Percentiles rank a stretch among this genome's conserved stretches.
Conservation (phyloP, 805 yeast species). For the Henningerozyma blattae region DNA sequence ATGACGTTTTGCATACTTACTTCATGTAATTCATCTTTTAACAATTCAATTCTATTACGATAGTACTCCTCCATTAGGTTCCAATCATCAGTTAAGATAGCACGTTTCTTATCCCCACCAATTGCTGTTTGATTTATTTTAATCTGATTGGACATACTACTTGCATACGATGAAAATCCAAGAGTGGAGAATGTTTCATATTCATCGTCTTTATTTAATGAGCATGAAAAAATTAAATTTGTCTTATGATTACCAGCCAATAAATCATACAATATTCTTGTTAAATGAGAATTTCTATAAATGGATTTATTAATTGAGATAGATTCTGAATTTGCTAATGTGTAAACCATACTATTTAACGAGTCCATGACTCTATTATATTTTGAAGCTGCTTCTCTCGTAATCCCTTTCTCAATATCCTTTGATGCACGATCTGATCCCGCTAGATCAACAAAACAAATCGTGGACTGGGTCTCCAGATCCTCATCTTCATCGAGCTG, state of each 20-base stretch:
- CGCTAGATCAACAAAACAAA: slow-evolving; percentile 74
- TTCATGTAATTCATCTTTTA: background rate
- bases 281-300: slow-evolving; percentile 56
- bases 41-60: background rate
- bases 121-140: background rate
- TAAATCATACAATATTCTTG: slow-evolving; percentile 67
- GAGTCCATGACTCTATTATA: slow-evolving; percentile 70
- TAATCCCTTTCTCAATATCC: slow-evolving; percentile 52
- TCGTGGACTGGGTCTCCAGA: slow-evolving; percentile 31
- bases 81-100: background rate
- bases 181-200: slow-evolving; percentile 60
- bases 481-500: slow-evolving; percentile 39
- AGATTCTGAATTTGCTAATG: slow-evolving; percentile 34
- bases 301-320: slow-evolving; percentile 16
- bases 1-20: background rate
- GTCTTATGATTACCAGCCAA: slow-evolving; percentile 78
- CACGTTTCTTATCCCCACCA: background rate
- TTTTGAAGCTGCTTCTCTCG: slow-evolving; percentile 72
- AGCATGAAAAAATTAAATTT: slow-evolving; percentile 59
- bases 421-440: slow-evolving; percentile 48
- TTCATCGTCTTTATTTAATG: slow-evolving; percentile 45
- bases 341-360: slow-evolving; percentile 69
- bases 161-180: background rate
- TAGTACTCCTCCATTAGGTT: background rate
- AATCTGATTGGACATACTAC: background rate